These are phyloP conservation scores for Arxiozyma heterogenica DNA, from an alignment of 1,139 yeast genomes.

Conservation along the genomic window DNA sequence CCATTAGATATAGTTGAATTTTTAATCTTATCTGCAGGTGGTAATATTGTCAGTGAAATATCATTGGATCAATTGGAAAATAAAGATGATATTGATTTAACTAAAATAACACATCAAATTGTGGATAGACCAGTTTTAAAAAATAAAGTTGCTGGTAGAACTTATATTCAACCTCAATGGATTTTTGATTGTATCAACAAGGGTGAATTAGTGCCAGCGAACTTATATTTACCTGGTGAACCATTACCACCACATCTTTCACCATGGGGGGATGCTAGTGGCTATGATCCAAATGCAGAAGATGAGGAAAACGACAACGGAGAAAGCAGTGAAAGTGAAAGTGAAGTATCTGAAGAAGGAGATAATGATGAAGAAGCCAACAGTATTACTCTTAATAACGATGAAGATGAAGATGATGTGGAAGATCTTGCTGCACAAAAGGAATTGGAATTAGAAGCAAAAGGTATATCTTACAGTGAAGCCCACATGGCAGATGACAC, in stretches of 20 bases:
- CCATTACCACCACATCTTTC: slow-evolving; percentile 91
- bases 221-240: slow-evolving; percentile 87
- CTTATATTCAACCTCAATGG: slow-evolving; percentile 98
- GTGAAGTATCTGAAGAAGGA: slow-evolving; percentile 36
- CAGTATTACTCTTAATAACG: slow-evolving; percentile 37
- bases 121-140: slow-evolving; percentile 81
- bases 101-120: slow-evolving; percentile 81
- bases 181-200: slow-evolving; percentile 85
- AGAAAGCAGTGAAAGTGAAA: slow-evolving; percentile 43
- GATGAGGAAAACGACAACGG: slow-evolving; percentile 43
- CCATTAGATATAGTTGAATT: slow-evolving; percentile 87
- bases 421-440: slow-evolving; percentile 62
- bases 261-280: slow-evolving; percentile 97
- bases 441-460: slow-evolving; percentile 85
- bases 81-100: slow-evolving; percentile 44
- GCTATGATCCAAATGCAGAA: slow-evolving; percentile 72
- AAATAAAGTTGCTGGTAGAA: slow-evolving; percentile 79
- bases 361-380: slow-evolving; percentile 37
- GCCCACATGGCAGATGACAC: slow-evolving; percentile 32
- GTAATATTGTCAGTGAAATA: slow-evolving; percentile 75
- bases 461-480: slow-evolving; percentile 72
- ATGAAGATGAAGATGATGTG: slow-evolving; percentile 42
- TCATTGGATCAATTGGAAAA: slow-evolving; percentile 64
- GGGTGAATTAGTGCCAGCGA: slow-evolving; percentile 63
- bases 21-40: slow-evolving; percentile 80